Percentiles rank a stretch among this genome's conserved stretches.
These are phyloP conservation scores for Chaetomium globosum DNA, from an alignment of 2,329 filamentous ascomycete species.

Conservation along the genomic window DNA sequence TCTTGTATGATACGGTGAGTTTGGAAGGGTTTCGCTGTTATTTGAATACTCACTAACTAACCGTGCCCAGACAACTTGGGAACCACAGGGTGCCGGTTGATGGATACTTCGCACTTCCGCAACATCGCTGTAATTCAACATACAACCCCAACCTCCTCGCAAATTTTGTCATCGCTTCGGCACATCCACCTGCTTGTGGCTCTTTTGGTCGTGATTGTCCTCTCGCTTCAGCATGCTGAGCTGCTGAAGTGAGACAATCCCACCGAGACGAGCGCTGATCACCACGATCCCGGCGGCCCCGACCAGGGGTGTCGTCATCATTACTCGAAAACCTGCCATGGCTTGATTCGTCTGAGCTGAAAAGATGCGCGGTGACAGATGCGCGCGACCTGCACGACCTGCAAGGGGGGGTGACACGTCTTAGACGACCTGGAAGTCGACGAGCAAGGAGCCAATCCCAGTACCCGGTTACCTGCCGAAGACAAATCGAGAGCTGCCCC, in stretches of 20 bases:
- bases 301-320: neutral
- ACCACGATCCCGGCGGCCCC: neutral
- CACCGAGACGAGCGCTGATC: neutral
- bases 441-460: neutral
- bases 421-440: neutral
- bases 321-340: neutral
- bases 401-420: neutral
- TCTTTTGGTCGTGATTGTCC: neutral
- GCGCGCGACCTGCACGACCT: neutral
- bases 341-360: neutral
- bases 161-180: neutral
- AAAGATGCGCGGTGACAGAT: neutral
- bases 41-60: too few relatives aligned
- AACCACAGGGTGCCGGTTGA: too few relatives aligned
- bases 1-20: too few relatives aligned
- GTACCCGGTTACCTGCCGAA: neutral
- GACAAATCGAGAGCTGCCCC: neutral
- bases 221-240: neutral
- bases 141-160: neutral
- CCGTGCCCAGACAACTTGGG: too few relatives aligned
- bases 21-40: too few relatives aligned
- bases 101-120: neutral
- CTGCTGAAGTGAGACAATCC: neutral
- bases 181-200: neutral
- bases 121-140: neutral